phyloP scores from a whole-genome alignment of 2,329 filamentous ascomycete genomes.

The Fusarium siculi region DNA sequence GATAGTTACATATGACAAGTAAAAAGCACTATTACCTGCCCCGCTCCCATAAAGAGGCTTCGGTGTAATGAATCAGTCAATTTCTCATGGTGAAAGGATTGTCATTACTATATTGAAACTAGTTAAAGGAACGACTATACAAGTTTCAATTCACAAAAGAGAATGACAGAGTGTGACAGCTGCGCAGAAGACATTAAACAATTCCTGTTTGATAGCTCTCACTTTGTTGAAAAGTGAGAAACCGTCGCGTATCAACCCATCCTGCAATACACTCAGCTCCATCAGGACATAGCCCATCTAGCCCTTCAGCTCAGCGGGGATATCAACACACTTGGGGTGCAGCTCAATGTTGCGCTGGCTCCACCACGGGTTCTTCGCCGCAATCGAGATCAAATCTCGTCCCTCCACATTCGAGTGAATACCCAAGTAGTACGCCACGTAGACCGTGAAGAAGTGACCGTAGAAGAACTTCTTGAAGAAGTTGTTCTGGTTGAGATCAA shows the following conservation, averaged over 20 bases:
- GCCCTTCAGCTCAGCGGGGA: not conserved
- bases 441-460: not conserved
- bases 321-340: conserved; percentile 5
- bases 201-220: not conserved
- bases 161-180: not conserved
- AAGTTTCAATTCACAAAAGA: not conserved
- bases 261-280: not conserved
- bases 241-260: not conserved
- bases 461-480: not conserved
- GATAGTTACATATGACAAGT: not conserved
- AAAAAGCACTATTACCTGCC: too few relatives aligned
- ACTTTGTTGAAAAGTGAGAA: not conserved
- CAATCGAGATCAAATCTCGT: conserved; percentile 1
- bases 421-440: not conserved
- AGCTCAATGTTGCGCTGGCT: conserved; percentile 6
- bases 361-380: not conserved
- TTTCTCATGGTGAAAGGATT: not conserved
- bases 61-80: accelerated
- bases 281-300: not conserved
- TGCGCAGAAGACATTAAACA: not conserved
- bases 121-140: not conserved
- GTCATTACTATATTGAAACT: not conserved
- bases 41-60: not conserved
- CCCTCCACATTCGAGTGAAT: not conserved
- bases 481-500: not conserved